Evolutionary conservation across 768 basidiomycete species (phyloP).

Genomic region (Mycena maculata): DNA sequence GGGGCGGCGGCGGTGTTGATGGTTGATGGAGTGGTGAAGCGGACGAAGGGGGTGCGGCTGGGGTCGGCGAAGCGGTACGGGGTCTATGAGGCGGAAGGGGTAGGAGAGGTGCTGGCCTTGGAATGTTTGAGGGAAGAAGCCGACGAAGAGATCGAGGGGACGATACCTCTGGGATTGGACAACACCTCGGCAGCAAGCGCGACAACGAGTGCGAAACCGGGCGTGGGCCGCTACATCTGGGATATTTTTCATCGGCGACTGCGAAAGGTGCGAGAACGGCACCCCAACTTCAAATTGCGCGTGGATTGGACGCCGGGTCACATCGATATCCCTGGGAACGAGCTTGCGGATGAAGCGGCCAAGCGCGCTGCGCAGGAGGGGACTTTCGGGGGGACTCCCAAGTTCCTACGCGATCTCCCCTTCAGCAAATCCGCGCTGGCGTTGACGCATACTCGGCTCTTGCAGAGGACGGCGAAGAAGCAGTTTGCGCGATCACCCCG

Average conservation of each 20-base stretch:
- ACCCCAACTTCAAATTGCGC: background rate
- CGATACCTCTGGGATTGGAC: background rate
- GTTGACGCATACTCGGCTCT: background rate
- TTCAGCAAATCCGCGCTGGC: background rate
- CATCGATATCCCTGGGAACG: conserved; percentile 4
- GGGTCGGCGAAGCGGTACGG: background rate
- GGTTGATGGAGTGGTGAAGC: background rate
- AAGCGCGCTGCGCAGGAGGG: background rate
- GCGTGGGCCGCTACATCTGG: background rate
- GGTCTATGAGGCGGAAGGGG: conserved; percentile 6
- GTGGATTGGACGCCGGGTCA: conserved; percentile 1
- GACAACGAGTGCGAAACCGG: background rate
- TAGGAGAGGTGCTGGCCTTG: background rate
- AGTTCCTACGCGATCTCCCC: background rate
- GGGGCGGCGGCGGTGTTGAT: conserved; percentile 22
- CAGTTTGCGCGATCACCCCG: background rate
- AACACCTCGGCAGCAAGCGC: background rate
- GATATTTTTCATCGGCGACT: background rate
- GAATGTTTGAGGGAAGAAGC: background rate
- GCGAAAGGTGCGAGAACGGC: background rate
- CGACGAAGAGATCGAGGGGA: background rate
- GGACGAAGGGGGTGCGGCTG: background rate
- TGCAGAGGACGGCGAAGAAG: background rate
- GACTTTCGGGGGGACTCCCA: background rate
- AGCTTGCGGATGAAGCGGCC: background rate